A percentile compares a stretch with the other conserved stretches of the same genome.
Conservation (phyloP, 2,329 filamentous ascomycete genomes). For the Leptographium radiaticola region DNA sequence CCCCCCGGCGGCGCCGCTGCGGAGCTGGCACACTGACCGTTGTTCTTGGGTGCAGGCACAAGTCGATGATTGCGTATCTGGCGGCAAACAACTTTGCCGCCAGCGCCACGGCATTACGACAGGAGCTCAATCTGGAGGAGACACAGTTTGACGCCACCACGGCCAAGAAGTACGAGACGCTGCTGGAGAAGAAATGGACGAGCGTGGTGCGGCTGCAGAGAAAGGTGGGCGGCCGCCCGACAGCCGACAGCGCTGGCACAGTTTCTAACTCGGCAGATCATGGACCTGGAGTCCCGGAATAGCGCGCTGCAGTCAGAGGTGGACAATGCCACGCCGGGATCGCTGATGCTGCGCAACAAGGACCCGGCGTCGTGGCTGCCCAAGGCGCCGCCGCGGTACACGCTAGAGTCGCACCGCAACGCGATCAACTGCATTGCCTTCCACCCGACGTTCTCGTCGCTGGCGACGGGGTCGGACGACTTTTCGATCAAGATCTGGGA, state of each 20-base stretch:
- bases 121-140: constrained; percentile 57
- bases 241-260: background rate
- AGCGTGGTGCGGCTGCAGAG: constrained; percentile 90
- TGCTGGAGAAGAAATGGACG: constrained; percentile 98
- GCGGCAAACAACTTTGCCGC: constrained; percentile 57
- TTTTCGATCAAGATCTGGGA: constrained; percentile 96
- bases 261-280: constrained; percentile 46
- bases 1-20: background rate
- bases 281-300: constrained; percentile 77
- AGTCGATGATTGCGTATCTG: constrained; percentile 85
- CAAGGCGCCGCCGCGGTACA: constrained; percentile 67
- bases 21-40: too few species aligned
- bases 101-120: constrained; percentile 57
- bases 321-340: constrained; percentile 65
- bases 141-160: constrained; percentile 64
- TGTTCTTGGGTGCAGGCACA: constrained; percentile 48
- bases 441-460: constrained; percentile 79
- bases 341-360: constrained; percentile 65
- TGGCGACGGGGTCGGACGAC: constrained; percentile 85
- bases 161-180: constrained; percentile 83
- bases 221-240: constrained; percentile 47
- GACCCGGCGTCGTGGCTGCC: constrained; percentile 82
- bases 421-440: constrained; percentile 83
- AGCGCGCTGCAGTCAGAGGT: constrained; percentile 66
- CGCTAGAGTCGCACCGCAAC: constrained; percentile 67